Evolutionary conservation across 169 alveolate species (phyloP).

Genomic region (Plasmodium coatneyi): DNA sequence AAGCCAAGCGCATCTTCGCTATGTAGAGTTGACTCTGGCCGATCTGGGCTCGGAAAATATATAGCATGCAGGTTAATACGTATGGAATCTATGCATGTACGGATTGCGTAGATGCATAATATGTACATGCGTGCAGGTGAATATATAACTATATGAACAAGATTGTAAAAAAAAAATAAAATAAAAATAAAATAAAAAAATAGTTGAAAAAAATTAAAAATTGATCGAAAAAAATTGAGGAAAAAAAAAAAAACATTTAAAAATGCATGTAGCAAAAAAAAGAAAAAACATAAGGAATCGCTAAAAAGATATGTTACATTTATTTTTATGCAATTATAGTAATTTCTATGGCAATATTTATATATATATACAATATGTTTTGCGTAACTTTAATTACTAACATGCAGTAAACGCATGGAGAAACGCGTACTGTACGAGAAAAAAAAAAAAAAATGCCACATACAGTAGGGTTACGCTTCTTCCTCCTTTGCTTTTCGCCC

Average conservation of each 20-base stretch:
- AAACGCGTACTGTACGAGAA: neutral
- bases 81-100: neutral
- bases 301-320: neutral
- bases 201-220: neutral
- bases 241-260: neutral
- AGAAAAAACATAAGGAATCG: neutral
- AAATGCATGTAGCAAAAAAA: neutral
- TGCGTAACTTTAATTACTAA: neutral
- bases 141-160: neutral
- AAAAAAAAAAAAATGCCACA: neutral
- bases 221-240: neutral
- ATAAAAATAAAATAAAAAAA: neutral
- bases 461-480: neutral
- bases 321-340: neutral
- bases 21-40: neutral
- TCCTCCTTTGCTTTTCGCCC: neutral
- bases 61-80: neutral
- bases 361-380: neutral
- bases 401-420: neutral
- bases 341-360: neutral
- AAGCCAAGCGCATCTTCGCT: neutral
- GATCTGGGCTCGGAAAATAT: neutral
- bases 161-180: neutral
- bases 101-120: neutral
- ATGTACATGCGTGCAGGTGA: neutral